Evolutionary conservation across 163 green algal species (phyloP), one percentile per base, ranked within the genome.

Genomic region (Coccomyxa subellipsoidea): DNA sequence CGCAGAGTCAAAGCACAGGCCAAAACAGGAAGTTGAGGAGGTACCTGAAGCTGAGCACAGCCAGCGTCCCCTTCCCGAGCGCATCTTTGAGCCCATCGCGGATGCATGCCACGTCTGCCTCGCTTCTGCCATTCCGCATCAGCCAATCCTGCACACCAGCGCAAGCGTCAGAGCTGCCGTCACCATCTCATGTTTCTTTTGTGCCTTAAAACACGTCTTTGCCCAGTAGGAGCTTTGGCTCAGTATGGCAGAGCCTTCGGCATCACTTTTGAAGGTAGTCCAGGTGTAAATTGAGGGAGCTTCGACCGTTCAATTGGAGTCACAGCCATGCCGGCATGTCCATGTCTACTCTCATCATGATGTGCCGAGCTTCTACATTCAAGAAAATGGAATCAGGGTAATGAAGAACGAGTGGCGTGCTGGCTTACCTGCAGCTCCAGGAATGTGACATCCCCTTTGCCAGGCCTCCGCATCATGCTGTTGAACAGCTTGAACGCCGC

Each of bases 401-500:
- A n/a, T 53, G 36, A 21, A 81, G n/a, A n/a, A 40, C 54, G 77
- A 54, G 40, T 29, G 34, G 7, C 3, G 36, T 54, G 31, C 27
- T 25, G 7, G 3, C 69, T 80, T 47, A 87, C 84, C 76, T 73
- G 47, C 6, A 87, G 77, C 70, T 87, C 84, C 18, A 80, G 36
- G 25, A 81, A 38, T 10, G 80, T 87, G 71, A 88, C 25, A 7
- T 85, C 84, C 37, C 53, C 78, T n/a, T 82, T 84, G 54, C 84
- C 84, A 18, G 81, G 84, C 0, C 71, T 82, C 15, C 59, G 37
- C 77, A 82, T 85, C 38, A 85, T 85, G n/a, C 35, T 39, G 27
- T 84, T 84, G 54, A 85, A 88, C 54, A 84, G 34, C 59, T 82
- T 66, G 54, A 84, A 84, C 0, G 84, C 81, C 3, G 36, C 40